Percentiles rank a stretch among this genome's conserved stretches.
Evolutionary conservation across 306 rosid genomes (phyloP).

Genomic region (Acacia acuminata): DNA sequence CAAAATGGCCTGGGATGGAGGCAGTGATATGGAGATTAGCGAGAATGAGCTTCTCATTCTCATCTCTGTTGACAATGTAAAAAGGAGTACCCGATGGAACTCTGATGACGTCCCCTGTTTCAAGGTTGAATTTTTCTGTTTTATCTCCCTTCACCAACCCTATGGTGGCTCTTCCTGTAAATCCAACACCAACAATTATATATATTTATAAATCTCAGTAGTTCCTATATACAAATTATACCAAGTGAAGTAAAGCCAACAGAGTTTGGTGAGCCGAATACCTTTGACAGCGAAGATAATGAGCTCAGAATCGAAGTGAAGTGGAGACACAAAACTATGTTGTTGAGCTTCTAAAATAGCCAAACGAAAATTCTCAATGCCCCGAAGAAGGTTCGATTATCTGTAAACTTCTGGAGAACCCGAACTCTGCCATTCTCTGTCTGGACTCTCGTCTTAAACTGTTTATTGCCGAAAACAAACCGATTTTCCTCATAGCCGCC

Average conservation of each 20-base stretch:
- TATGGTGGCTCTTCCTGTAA: constrained; percentile 55
- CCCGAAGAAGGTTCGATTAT: constrained; percentile 40
- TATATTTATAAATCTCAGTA: background rate
- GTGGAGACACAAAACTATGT: constrained; percentile 51
- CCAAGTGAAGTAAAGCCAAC: background rate
- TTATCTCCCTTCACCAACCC: constrained; percentile 47
- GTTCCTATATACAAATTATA: background rate
- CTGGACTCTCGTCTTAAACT: constrained; percentile 38
- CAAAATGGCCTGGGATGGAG: constrained; percentile 45
- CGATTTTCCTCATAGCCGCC: constrained; percentile 25
- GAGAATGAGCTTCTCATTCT: constrained; percentile 50
- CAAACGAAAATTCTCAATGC: constrained; percentile 58
- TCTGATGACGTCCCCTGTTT: constrained; percentile 55
- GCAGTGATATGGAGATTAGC: constrained; percentile 42
- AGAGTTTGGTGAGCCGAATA: background rate
- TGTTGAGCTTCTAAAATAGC: constrained; percentile 49
- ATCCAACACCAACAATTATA: background rate
- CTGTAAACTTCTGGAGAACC: constrained; percentile 49
- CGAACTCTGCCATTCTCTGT: constrained; percentile 55
- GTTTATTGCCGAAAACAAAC: constrained; percentile 46
- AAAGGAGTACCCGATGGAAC: constrained; percentile 62
- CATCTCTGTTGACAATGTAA: constrained; percentile 63
- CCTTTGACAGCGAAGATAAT: constrained; percentile 55
- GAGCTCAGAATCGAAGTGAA: constrained; percentile 59
- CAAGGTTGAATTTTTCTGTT: constrained; percentile 50